Percentiles rank a stretch among this genome's conserved stretches.
These are phyloP conservation scores for Mycocentrospora acerina DNA, from an alignment of 2,329 filamentous ascomycete genomes.

Conservation along the genomic window DNA sequence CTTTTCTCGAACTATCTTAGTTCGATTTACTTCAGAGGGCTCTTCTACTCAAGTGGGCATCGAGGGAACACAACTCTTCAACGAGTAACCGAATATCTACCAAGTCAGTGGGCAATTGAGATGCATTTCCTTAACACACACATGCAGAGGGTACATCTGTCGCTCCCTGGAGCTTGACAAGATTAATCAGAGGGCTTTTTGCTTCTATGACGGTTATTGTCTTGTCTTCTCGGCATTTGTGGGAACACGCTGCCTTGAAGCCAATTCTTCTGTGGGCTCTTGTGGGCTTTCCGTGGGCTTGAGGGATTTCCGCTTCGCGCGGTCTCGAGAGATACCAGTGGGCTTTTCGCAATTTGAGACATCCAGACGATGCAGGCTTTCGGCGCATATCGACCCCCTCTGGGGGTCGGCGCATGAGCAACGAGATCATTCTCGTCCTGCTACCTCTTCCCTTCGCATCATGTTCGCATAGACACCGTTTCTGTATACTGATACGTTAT, in stretches of 20 bases:
- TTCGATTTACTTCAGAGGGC: constrained; percentile 2
- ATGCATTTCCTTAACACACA: constrained; percentile 43
- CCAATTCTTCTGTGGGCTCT: constrained; percentile 49
- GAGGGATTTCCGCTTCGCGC: constrained; percentile 43
- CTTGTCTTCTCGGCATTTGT: constrained; percentile 53
- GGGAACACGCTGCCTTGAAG: constrained; percentile 55
- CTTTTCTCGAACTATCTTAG: constrained; percentile 7
- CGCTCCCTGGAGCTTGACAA: constrained; percentile 39
- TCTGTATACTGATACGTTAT: constrained; percentile 34
- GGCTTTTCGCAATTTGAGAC: constrained; percentile 47
- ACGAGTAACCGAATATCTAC: constrained; percentile 6
- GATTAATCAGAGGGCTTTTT: constrained; percentile 43
- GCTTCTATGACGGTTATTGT: constrained; percentile 44
- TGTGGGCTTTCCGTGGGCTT: constrained; percentile 49
- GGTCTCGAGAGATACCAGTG: constrained; percentile 46
- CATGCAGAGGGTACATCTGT: constrained; percentile 35
- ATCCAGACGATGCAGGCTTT: constrained; percentile 40
- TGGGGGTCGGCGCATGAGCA: constrained; percentile 24
- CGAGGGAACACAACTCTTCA: constrained; percentile 16
- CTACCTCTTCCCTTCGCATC: constrained; percentile 19
- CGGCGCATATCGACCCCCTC: constrained; percentile 22
- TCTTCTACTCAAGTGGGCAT: constrained; percentile 3
- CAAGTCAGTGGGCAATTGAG: constrained; percentile 46
- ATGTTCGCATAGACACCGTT: constrained; percentile 3
- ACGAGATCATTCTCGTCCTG: constrained; percentile 22